Evolutionary conservation across 2,329 filamentous ascomycete genomes (phyloP), one percentile per base, ranked within the genome.

Genomic region (Aaosphaeria pasadenensis): DNA sequence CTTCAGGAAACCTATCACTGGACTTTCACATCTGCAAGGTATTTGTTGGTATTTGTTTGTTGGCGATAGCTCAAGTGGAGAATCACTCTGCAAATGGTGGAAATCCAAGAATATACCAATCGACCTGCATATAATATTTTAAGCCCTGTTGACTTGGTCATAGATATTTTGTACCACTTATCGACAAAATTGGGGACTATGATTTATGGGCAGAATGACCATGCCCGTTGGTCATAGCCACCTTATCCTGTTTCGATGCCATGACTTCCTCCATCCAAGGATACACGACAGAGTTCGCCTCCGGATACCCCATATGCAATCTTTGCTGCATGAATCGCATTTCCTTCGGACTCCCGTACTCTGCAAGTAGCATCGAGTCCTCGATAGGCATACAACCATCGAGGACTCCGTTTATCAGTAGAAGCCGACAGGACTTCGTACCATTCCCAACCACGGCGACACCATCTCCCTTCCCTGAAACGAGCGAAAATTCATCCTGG

Each of bases 321-420:
- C 66, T 68, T 0, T 61, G 64, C n/a, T 61, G 50, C 0, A 77
- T 60, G 41, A 78, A 75, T 30, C 68, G 70, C 47, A 73, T 77
- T 60, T 78, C 73, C 67, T 83, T 83, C 6, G 77, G 73, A 4
- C 67, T 62, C 6, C 79, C 80, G 58, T 77, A 75, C 51, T 77
- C 71, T 7, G 81, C 60, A 28, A 78, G 71, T 46, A 83, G 59
- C 57, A 79, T 76, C 47, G 77, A 76, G 61, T 83, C 81, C 59
- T 83, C 81, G 29, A 83, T 76, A 0, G 81, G 81, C 67, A 84
- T 83, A 52, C 83, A 82, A 60, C 81, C 80, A 60, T 84, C 81
- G 30, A 78, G 66, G 17, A 74, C 74, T 0, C 81, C 77, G 59
- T 84, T 83, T 5, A 84, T 75, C 6, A 83, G 62, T 46, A 84